Conservation (phyloP, 768 basidiomycete genomes). For the Cystofilobasidium capitatum region DNA sequence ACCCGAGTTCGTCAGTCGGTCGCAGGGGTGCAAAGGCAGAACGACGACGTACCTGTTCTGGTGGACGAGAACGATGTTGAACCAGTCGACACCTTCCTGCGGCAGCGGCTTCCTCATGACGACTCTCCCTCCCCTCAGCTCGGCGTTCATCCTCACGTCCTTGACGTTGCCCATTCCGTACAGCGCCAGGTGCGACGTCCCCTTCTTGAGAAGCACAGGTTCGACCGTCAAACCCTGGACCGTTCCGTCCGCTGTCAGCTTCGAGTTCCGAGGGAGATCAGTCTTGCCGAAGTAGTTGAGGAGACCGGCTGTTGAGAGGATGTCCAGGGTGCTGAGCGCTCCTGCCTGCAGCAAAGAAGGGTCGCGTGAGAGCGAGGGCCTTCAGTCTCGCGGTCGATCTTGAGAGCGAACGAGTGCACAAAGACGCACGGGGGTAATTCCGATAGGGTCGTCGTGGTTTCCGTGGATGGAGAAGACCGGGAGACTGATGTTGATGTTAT, state of each 20-base stretch:
- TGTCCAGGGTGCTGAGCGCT: conserved; percentile 86
- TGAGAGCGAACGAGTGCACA: not conserved
- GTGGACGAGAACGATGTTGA: conserved; percentile 85
- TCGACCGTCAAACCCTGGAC: conserved; percentile 67
- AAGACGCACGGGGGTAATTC: conserved; percentile 70
- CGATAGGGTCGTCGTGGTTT: conserved; percentile 98
- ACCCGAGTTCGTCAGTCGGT: not conserved
- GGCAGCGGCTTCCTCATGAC: conserved; percentile 80
- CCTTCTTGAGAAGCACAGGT: conserved; percentile 84
- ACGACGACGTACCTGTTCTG: conserved; percentile 69
- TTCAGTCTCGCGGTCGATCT: too few relatives aligned
- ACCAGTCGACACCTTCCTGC: conserved; percentile 80
- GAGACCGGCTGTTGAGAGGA: conserved; percentile 85
- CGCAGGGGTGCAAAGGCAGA: not conserved
- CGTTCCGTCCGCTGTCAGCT: conserved; percentile 45
- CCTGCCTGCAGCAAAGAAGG: conserved; percentile 55
- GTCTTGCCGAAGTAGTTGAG: conserved; percentile 98
- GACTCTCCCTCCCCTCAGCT: conserved; percentile 84
- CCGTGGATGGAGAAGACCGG: conserved; percentile 99
- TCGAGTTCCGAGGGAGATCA: conserved; percentile 52
- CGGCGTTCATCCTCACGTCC: conserved; percentile 92
- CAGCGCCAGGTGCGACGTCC: conserved; percentile 72
- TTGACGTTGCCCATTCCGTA: conserved; percentile 96
- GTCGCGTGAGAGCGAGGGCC: not conserved
- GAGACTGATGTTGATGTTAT: conserved; percentile 87